These are phyloP conservation scores for Backusella tarrabulga DNA, from an alignment of 192 early-diverging fungal genomes.

Conservation along the genomic window DNA sequence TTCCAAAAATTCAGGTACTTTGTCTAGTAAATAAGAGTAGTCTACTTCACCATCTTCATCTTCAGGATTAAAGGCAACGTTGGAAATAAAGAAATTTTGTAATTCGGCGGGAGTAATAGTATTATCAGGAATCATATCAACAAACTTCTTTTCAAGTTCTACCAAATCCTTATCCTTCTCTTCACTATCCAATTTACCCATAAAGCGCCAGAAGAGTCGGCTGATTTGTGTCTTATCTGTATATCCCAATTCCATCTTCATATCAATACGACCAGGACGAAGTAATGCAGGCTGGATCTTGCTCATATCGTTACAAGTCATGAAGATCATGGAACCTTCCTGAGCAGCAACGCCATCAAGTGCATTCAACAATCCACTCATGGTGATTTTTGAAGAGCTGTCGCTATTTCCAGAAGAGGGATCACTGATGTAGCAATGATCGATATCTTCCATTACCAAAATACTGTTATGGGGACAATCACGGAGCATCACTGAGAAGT, in stretches of 20 bases:
- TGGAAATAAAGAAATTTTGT: slow-evolving; percentile 32
- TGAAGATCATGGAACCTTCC: slow-evolving; percentile 50
- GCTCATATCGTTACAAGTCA: slow-evolving; percentile 50
- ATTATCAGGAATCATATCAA: slow-evolving; percentile 18
- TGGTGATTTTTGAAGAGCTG: slow-evolving; percentile 23
- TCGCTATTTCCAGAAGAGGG: slow-evolving; percentile 19
- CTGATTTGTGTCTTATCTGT: slow-evolving; percentile 42
- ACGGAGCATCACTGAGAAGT: slow-evolving; percentile 39
- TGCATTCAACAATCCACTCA: slow-evolving; percentile 48
- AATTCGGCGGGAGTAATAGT: slow-evolving; percentile 29
- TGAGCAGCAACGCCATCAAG: slow-evolving; percentile 52
- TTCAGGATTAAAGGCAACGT: slow-evolving; percentile 5
- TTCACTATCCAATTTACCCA: not conserved
- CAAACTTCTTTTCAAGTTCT: not conserved
- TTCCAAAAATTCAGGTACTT: slow-evolving; percentile 23
- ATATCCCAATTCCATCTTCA: slow-evolving; percentile 50
- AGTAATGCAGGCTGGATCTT: slow-evolving; percentile 48
- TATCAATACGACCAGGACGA: slow-evolving; percentile 54
- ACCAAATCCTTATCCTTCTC: not conserved
- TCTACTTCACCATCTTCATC: not conserved
- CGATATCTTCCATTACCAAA: slow-evolving; percentile 58
- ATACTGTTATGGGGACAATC: slow-evolving; percentile 45
- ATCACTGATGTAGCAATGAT: slow-evolving; percentile 24
- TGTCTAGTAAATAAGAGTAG: slow-evolving; percentile 4
- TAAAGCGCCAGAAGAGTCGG: slow-evolving; percentile 37